Evolutionary conservation across 768 basidiomycete species (phyloP), one percentile per base, ranked within the genome.

Genomic region (Lyophyllum semitale): DNA sequence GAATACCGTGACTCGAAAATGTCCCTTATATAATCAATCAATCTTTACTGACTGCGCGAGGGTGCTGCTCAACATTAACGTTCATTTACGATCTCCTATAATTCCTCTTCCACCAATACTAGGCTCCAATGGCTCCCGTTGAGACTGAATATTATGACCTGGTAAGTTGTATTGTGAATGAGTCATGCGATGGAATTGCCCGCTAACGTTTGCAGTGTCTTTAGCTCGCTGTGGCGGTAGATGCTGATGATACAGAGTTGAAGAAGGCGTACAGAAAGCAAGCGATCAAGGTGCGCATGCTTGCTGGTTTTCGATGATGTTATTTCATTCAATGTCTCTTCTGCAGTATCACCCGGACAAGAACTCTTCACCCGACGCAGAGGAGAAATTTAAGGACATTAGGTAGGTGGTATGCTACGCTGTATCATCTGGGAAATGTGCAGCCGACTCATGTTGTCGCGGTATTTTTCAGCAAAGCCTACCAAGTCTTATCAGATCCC

Each of bases 241-340:
- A 94, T 64, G 91, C 82, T 32, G 83, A 85, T 61, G 91, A 93
- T 59, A 89, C 84, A 0, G 83, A 85, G 52, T 73, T 98, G 60
- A 98, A 98, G 81, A 98, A 95, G 73, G 95, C 91, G 1, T 98
- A 98, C 71, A 78, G 96, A 60, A 96, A 89, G 71, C 87, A 90
- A 63, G 95, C 96, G 20, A 95, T 98, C 82, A 90, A 90, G 81
- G 94, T 91, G 53, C 58, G 79, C 73, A 52, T 18, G 20, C 38
- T 40, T 12, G 12, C 30, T 29, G 33, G 8, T 17, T 60, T 27
- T 23, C 26, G 46, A 55, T 17, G 22, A 29, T 13, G 37, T 42
- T 11, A 45, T 33, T 22, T 11, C 42, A 8, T 29, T 43, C 35
- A n/a, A 30, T 17, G 5, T 25, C 17, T 29, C 27, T 20, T 27